These are phyloP conservation scores for Avena atlantica DNA, from an alignment of 176 grass and related monocot genomes.

Conservation along the genomic window DNA sequence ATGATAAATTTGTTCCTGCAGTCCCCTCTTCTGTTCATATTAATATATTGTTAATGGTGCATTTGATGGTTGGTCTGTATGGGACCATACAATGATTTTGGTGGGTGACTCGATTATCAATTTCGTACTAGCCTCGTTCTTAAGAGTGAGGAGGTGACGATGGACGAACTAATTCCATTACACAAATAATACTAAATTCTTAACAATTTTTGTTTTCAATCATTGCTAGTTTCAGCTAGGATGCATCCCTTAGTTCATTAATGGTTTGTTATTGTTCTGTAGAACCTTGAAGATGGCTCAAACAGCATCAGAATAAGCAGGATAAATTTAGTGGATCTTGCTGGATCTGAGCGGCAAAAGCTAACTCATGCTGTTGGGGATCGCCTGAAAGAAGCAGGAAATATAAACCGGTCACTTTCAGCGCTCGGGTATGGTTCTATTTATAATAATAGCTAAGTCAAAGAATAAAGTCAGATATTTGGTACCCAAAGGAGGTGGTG, in stretches of 20 bases:
- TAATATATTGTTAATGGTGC: neutral
- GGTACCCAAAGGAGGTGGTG: neutral
- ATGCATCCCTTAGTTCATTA: constrained; percentile 8
- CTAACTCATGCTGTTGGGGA: constrained; percentile 83
- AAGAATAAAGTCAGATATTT: neutral
- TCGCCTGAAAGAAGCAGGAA: constrained; percentile 93
- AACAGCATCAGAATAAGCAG: constrained; percentile 80
- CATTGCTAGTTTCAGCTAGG: neutral
- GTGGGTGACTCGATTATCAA: neutral
- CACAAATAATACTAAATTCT: neutral
- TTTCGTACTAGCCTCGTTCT: neutral
- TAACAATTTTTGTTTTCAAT: neutral
- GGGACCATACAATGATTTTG: neutral
- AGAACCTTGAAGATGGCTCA: constrained; percentile 82
- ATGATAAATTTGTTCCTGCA: neutral
- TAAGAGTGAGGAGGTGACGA: neutral
- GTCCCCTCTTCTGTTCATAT: neutral
- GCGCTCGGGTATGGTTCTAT: constrained; percentile 81
- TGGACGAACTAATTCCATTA: neutral
- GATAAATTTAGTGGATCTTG: constrained; percentile 99
- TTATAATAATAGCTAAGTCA: neutral
- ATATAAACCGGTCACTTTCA: constrained; percentile 98
- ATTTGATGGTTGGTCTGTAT: neutral
- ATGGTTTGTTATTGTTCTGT: constrained; percentile 34
- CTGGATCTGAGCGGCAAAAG: constrained; percentile 95